phyloP scores from a whole-genome alignment of 306 rosid genomes.

The Luffa aegyptiaca region DNA sequence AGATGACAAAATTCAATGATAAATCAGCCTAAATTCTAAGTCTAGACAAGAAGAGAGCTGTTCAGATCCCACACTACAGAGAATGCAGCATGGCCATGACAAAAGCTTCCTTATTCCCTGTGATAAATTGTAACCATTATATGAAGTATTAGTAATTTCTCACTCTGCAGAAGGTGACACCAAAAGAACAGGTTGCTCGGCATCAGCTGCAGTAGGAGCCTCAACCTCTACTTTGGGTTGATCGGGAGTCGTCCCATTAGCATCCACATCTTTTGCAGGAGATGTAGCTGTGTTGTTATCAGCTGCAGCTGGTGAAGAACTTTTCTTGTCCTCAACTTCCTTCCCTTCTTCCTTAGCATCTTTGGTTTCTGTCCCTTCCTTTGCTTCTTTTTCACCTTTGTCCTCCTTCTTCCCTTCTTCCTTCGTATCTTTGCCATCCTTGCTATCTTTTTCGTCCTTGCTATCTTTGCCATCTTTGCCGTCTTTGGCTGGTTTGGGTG shows the following conservation, averaged over 20 bases:
- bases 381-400: conserved; percentile 9
- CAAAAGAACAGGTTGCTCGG: conserved; percentile 21
- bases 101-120: conserved; percentile 46
- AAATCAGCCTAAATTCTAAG: conserved; percentile 29
- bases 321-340: conserved; percentile 25
- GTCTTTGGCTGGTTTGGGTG: conserved; percentile 55
- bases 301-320: conserved; percentile 23
- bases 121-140: conserved; percentile 7
- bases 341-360: conserved; percentile 15
- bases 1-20: conserved; percentile 16
- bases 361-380: conserved; percentile 19
- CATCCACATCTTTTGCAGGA: conserved; percentile 26
- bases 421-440: conserved; percentile 23
- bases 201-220: conserved; percentile 21
- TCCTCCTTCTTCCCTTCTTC: background rate
- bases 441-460: background rate
- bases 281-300: conserved; percentile 24
- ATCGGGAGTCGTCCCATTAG: conserved; percentile 22
- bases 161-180: conserved; percentile 31
- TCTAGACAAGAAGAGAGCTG: conserved; percentile 27
- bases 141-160: conserved; percentile 10
- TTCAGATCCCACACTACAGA: conserved; percentile 26
- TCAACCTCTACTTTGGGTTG: conserved; percentile 25
- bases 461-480: conserved; percentile 21
- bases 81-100: conserved; percentile 22